These are phyloP conservation scores for Aphanoascus verrucosus DNA, from an alignment of 2,329 filamentous ascomycete genomes.

Conservation along the genomic window DNA sequence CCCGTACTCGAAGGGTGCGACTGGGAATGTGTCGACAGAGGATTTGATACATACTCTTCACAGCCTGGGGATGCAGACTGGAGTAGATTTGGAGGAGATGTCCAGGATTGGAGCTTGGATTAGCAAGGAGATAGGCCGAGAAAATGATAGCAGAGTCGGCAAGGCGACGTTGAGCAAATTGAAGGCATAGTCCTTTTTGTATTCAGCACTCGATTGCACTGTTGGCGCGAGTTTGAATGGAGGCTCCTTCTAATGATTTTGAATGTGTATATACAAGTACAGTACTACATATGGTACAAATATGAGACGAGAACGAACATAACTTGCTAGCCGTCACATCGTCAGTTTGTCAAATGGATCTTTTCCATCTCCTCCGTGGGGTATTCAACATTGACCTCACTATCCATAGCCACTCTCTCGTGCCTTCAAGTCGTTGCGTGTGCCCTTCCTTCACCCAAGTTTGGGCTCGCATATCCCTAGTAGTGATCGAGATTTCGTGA, in stretches of 20 bases:
- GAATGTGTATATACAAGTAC: conserved; percentile 7
- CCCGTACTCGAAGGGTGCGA: conserved; percentile 55
- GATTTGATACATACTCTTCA: conserved; percentile 52
- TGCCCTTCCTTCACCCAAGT: neutral
- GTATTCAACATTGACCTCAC: too few relatives aligned
- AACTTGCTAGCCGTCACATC: neutral
- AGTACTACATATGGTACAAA: conserved; percentile 10
- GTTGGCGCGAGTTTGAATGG: neutral
- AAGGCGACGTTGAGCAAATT: conserved; percentile 41
- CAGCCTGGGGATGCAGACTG: conserved; percentile 50
- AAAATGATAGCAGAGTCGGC: conserved; percentile 45
- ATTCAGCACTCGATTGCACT: neutral
- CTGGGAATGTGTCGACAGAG: conserved; percentile 55
- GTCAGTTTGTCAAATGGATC: neutral
- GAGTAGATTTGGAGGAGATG: conserved; percentile 46
- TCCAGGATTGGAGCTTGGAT: conserved; percentile 49
- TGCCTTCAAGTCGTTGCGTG: too few relatives aligned
- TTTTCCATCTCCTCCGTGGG: too few relatives aligned
- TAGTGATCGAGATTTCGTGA: too few relatives aligned
- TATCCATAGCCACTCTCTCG: too few relatives aligned
- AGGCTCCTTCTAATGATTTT: neutral
- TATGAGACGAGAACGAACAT: conserved; percentile 1
- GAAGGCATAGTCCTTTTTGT: conserved; percentile 1
- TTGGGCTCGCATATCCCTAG: neutral
- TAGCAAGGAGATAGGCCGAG: conserved; percentile 42